Base-by-base conservation (phyloP, 2,329 filamentous ascomycete genomes). In the Gaeumannomyces sp. region DNA sequence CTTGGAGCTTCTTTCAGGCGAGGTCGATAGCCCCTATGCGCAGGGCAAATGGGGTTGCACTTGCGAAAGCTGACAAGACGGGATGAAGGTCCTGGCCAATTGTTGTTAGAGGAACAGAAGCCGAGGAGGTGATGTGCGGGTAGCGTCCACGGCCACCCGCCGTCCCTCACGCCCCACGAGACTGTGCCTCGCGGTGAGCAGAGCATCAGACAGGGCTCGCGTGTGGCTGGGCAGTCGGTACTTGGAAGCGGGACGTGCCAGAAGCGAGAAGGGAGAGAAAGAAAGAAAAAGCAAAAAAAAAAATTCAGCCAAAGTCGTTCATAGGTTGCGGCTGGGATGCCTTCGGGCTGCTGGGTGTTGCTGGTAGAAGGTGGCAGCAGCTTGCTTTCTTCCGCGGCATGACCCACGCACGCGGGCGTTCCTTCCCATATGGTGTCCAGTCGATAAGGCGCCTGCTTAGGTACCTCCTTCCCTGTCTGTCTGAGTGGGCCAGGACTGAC, bases 1-100 rank as follows among this genome's bases (percentile, higher is more conserved):
- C 19, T 22, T 25, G 45, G 45, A n/a, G 6, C 10, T n/a, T 14
- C 45, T n/a, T n/a, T n/a, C 8, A 53, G 45, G 27, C 27, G 57
- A 16, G 25, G 25, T 25, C 27, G 57, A 31, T 59, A 31, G 19
- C 27, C 27, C 57, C 29, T 59, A 59, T 2, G 28, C 25, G 57
- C 57, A 59, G 57, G 28, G 25, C 25, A 59, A 59, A 59, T 59
- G 57, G 16, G 29, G 57, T 59, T 59, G 59, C 31, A 22, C 19
- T 60, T 60, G 59, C 59, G 59, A 60, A 38, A 35, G 31, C 31
- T 22, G 31, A 35, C 6, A 11, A 60, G 59, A 60, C 31, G 6
- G 59, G 59, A 60, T 25, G 59, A 60, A 60, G 29, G 22, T 38
- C 5, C 27, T 16, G 57, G 6, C 57, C 57, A 59, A 59, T 28